These are phyloP conservation scores for Malania oleifera DNA, from an alignment of 164 flowering plant genomes.

Conservation along the genomic window DNA sequence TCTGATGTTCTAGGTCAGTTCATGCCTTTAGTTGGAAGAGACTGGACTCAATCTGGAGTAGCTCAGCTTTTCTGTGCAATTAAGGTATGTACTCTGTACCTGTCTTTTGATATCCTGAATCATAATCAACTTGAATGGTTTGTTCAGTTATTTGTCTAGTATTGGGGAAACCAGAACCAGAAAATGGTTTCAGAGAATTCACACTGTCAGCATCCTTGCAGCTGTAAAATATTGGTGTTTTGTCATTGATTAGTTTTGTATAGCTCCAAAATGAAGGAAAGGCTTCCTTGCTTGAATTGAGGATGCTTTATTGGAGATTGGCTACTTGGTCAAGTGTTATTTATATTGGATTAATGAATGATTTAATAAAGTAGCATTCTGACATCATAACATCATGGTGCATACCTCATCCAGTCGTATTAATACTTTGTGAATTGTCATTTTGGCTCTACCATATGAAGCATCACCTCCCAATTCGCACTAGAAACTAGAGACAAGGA, in stretches of 20 bases:
- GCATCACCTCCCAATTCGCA: too few species aligned
- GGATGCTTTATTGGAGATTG: too few species aligned
- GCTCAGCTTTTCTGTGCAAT: conserved; percentile 90
- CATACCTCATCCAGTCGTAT: too few species aligned
- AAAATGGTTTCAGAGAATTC: not conserved
- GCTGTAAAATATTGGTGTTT: not conserved
- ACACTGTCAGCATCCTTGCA: not conserved
- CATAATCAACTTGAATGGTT: not conserved
- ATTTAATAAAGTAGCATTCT: too few species aligned
- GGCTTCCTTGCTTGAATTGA: too few species aligned
- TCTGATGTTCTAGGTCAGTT: conserved; percentile 98
- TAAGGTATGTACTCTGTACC: conserved; percentile 40
- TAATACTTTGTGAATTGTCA: too few species aligned
- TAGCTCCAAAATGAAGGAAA: not conserved
- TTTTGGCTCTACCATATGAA: too few species aligned
- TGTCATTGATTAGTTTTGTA: not conserved
- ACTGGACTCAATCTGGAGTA: conserved; percentile 96
- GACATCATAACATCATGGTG: too few species aligned
- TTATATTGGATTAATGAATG: too few species aligned
- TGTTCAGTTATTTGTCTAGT: not conserved
- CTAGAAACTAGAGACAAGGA: too few species aligned
- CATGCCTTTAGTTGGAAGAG: conserved; percentile 98
- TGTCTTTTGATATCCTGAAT: not conserved
- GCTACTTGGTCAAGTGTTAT: too few species aligned
- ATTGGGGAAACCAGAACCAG: not conserved